These are phyloP conservation scores for Penicillium nordicum DNA, from an alignment of 2,329 filamentous ascomycete genomes.

Conservation along the genomic window DNA sequence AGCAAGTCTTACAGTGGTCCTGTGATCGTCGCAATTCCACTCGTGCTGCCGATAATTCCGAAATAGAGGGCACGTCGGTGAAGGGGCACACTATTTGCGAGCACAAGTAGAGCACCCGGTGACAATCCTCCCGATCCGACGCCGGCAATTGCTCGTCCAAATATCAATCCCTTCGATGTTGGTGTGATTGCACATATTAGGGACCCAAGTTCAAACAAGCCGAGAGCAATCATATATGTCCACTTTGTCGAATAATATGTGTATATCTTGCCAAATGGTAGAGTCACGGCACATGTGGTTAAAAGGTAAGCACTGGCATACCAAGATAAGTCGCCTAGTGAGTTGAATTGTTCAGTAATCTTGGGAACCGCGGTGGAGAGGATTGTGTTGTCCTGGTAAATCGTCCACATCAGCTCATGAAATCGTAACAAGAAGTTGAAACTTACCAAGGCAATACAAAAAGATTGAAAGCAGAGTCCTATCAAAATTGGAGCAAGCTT, in stretches of 20 bases:
- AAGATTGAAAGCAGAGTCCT: slow-evolving; percentile 38
- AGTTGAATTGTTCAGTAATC: slow-evolving; percentile 49
- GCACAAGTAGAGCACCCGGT: slow-evolving; percentile 40
- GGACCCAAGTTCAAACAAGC: slow-evolving; percentile 44
- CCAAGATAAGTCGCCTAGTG: slow-evolving; percentile 48
- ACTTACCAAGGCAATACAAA: slow-evolving; percentile 38
- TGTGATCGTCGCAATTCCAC: slow-evolving; percentile 43
- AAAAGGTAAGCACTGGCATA: slow-evolving; percentile 47
- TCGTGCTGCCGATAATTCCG: slow-evolving; percentile 43
- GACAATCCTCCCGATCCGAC: slow-evolving; percentile 39
- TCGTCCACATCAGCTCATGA: background rate
- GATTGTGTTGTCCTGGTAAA: slow-evolving; percentile 40
- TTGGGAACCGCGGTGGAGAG: slow-evolving; percentile 47
- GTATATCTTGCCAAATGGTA: slow-evolving; percentile 45
- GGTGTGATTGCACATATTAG: slow-evolving; percentile 39
- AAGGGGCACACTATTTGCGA: slow-evolving; percentile 41
- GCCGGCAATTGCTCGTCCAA: slow-evolving; percentile 43
- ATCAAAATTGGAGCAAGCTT: slow-evolving; percentile 36
- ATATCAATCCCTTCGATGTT: slow-evolving; percentile 38
- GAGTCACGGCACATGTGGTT: slow-evolving; percentile 42
- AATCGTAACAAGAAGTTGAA: too few relatives aligned
- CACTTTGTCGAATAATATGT: slow-evolving; percentile 45
- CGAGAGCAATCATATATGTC: slow-evolving; percentile 39
- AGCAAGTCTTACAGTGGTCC: slow-evolving; percentile 34
- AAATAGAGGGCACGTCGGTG: slow-evolving; percentile 40